Percentiles rank a stretch among this genome's conserved stretches.
Evolutionary conservation across 2,329 filamentous ascomycete genomes (phyloP).

Genomic region (Trichophyton equinum): DNA sequence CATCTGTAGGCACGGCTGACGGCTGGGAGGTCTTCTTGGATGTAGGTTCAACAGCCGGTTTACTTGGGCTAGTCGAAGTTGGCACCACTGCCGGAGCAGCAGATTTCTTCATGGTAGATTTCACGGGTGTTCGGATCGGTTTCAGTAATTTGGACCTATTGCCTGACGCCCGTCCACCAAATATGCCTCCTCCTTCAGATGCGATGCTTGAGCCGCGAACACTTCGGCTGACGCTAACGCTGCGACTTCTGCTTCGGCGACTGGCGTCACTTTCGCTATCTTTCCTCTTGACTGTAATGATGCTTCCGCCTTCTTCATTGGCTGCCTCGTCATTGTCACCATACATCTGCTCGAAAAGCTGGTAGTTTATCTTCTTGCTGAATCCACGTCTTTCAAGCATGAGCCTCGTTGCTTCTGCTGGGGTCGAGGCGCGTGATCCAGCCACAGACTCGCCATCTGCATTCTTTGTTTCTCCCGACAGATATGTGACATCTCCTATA

Average conservation of each 20-base stretch:
- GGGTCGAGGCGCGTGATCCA: conserved; percentile 52
- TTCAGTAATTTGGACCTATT: background rate
- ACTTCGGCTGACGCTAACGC: conserved; percentile 19
- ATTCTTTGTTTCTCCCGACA: conserved; percentile 35
- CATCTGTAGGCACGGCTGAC: conserved; percentile 8
- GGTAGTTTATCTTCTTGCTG: conserved; percentile 64
- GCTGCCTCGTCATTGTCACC: conserved; percentile 24
- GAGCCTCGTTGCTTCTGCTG: conserved; percentile 55
- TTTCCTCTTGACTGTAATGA: conserved; percentile 7
- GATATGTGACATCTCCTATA: conserved; percentile 36
- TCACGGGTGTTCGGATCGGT: background rate
- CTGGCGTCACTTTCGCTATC: conserved; percentile 11
- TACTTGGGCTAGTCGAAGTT: conserved; percentile 14
- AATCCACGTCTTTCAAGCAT: conserved; percentile 56
- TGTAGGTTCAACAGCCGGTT: conserved; percentile 12
- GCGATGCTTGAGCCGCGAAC: conserved; percentile 10
- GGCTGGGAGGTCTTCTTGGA: conserved; percentile 7
- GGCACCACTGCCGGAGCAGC: background rate
- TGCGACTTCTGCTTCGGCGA: conserved; percentile 19
- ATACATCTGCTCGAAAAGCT: conserved; percentile 28
- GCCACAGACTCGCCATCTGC: conserved; percentile 50
- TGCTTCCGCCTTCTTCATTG: conserved; percentile 14
- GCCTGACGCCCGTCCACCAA: conserved; percentile 8
- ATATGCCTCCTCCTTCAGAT: conserved; percentile 12
- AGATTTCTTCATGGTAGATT: conserved; percentile 1